phyloP scores from a whole-genome alignment of 352 stramenopile genomes.

The Pseudoperonospora humuli region DNA sequence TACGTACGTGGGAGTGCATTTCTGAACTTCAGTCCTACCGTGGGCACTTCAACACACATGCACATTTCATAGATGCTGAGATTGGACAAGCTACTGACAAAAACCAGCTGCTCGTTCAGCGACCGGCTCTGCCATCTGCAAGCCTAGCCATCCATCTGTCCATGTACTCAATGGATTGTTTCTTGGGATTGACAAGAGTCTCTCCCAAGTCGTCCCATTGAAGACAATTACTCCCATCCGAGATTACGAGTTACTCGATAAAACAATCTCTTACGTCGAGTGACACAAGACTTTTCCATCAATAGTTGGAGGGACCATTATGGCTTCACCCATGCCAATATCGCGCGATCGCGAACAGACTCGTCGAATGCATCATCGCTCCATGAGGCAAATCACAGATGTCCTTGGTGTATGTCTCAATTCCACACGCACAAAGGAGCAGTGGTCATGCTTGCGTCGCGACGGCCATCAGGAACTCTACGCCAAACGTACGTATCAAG shows the following conservation, averaged over 20 bases:
- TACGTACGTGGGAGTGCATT: too few relatives aligned
- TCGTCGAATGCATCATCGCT: constrained; percentile 49
- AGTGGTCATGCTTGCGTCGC: constrained; percentile 45
- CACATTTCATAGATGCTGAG: too few relatives aligned
- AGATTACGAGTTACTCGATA: too few relatives aligned
- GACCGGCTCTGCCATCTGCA: not conserved
- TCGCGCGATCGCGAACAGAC: constrained; percentile 45
- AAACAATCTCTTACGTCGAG: not conserved
- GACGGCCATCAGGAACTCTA: constrained; percentile 51
- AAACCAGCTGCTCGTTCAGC: not conserved
- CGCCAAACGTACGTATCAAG: constrained; percentile 30
- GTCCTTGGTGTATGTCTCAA: constrained; percentile 47
- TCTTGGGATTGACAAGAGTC: not conserved
- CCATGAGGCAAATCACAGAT: constrained; percentile 54
- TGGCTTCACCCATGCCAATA: constrained; percentile 32
- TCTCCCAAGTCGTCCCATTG: constrained; percentile 10
- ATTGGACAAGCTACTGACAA: not conserved
- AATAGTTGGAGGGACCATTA: not conserved
- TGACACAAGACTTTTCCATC: too few relatives aligned
- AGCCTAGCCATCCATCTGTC: constrained; percentile 10
- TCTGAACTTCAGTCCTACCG: too few relatives aligned
- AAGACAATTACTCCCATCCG: too few relatives aligned
- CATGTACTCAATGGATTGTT: not conserved
- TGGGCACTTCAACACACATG: too few relatives aligned
- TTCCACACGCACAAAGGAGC: constrained; percentile 41